phyloP scores from a whole-genome alignment of 2,329 filamentous ascomycete genomes.

The Verticillium longisporum region DNA sequence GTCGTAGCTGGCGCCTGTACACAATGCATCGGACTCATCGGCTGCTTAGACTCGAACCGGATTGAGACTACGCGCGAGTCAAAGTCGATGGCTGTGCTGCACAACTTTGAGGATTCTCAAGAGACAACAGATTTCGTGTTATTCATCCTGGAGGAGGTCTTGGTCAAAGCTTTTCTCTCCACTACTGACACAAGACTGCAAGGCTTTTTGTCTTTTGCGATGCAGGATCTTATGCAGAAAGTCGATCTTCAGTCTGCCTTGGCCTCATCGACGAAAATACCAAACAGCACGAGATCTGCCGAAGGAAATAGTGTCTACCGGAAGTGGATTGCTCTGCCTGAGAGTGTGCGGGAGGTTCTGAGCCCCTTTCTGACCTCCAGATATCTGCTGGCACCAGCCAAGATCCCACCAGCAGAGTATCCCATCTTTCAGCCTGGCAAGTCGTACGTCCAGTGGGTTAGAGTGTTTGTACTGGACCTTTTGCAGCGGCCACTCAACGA shows the following conservation, averaged over 20 bases:
- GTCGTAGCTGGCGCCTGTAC: conserved; percentile 69
- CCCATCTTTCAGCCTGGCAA: conserved; percentile 68
- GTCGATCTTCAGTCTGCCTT: conserved; percentile 63
- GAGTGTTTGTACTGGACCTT: conserved; percentile 73
- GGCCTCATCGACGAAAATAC: background rate
- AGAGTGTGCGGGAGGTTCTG: conserved; percentile 72
- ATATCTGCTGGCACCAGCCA: conserved; percentile 65
- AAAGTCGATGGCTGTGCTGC: conserved; percentile 75
- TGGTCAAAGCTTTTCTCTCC: conserved; percentile 88
- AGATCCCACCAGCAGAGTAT: conserved; percentile 54
- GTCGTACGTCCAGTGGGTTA: conserved; percentile 75
- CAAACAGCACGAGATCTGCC: background rate
- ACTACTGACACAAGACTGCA: conserved; percentile 82
- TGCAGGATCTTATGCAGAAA: conserved; percentile 82
- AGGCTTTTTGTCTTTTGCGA: conserved; percentile 86
- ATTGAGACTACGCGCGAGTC: conserved; percentile 75
- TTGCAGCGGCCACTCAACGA: conserved; percentile 69
- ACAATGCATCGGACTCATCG: conserved; percentile 79
- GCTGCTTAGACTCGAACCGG: conserved; percentile 85
- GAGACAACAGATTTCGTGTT: conserved; percentile 84
- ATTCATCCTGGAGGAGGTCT: conserved; percentile 76
- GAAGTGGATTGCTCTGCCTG: conserved; percentile 74
- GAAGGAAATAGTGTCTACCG: conserved; percentile 53
- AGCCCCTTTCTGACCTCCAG: conserved; percentile 81
- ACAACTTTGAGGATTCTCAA: conserved; percentile 72